Conservation (phyloP, 192 early-diverging fungal species). For the Mortierella claussenii region DNA sequence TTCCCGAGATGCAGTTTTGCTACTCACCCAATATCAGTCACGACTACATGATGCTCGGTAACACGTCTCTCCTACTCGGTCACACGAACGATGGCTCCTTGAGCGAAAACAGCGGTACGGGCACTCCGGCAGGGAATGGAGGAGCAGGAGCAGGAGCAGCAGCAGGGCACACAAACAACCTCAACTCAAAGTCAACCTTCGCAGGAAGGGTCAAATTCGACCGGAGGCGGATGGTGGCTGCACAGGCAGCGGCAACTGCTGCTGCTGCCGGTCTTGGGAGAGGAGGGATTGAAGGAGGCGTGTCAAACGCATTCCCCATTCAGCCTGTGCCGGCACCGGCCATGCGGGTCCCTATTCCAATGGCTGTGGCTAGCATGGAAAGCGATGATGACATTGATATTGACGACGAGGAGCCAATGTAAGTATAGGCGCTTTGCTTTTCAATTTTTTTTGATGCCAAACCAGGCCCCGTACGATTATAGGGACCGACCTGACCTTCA, state of each 20-base stretch:
- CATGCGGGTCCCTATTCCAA: conserved; percentile 34
- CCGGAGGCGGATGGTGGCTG: conserved; percentile 54
- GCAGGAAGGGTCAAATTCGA: conserved; percentile 41
- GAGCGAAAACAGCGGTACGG: background rate
- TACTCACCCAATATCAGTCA: conserved; percentile 64
- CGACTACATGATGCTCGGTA: conserved; percentile 41
- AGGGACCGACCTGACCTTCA: no score
- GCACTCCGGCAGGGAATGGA: background rate
- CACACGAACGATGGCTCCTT: background rate
- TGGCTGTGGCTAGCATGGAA: conserved; percentile 54
- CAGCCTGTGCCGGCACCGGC: conserved; percentile 37
- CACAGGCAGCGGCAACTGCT: conserved; percentile 60
- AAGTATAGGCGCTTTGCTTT: conserved; percentile 10
- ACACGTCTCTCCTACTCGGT: conserved; percentile 14
- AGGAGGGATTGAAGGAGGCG: conserved; percentile 34
- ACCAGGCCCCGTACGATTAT: no score
- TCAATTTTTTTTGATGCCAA: conserved; percentile 6
- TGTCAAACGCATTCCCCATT: conserved; percentile 14
- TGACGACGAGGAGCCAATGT: conserved; percentile 69
- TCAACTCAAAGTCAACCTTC: conserved; percentile 15
- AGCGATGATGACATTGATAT: conserved; percentile 73
- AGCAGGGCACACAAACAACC: no score
- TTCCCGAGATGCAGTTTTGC: conserved; percentile 68
- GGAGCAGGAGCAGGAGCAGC: background rate
- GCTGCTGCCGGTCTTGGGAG: conserved; percentile 55